Evolutionary conservation across 1,284 basidiomycete species (phyloP).

Genomic region (Polyporus tsugae): DNA sequence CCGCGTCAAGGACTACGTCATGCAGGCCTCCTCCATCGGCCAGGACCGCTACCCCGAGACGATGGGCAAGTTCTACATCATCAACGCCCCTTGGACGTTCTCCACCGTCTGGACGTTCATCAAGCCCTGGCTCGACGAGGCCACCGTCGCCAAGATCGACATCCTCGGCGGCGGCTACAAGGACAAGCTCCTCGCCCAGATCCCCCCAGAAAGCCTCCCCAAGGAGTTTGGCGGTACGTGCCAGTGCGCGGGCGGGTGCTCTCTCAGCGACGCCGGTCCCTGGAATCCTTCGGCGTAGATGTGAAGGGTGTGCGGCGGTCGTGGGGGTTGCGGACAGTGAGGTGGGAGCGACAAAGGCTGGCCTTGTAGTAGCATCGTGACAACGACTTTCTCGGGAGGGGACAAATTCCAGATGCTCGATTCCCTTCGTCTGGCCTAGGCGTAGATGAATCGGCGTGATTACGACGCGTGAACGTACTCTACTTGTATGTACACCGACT

Average conservation of each 20-base stretch:
- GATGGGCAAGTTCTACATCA: slow-evolving; percentile 98
- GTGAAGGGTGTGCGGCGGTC: slow-evolving; percentile 6
- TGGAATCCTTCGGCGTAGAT: slow-evolving; percentile 68
- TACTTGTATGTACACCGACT: slow-evolving; percentile 5
- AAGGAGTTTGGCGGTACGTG: slow-evolving; percentile 88
- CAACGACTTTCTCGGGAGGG: slow-evolving; percentile 9
- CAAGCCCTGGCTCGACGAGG: slow-evolving; percentile 95
- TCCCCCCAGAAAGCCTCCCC: slow-evolving; percentile 86
- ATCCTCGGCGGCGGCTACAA: slow-evolving; percentile 78
- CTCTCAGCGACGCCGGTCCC: slow-evolving; percentile 90
- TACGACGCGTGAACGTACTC: slow-evolving; percentile 15
- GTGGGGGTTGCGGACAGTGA: neutral
- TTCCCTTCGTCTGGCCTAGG: neutral
- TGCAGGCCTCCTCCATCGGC: slow-evolving; percentile 81
- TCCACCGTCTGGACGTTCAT: slow-evolving; percentile 89
- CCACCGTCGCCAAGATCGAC: slow-evolving; percentile 92
- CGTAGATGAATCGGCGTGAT: neutral
- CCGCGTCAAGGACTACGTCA: slow-evolving; percentile 93
- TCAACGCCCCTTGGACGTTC: slow-evolving; percentile 95
- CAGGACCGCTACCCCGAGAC: slow-evolving; percentile 94
- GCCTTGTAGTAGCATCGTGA: slow-evolving; percentile 16
- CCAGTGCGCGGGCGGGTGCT: slow-evolving; percentile 84
- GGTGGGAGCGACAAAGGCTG: slow-evolving; percentile 2
- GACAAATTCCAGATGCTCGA: slow-evolving; percentile 12
- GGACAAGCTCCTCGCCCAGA: slow-evolving; percentile 80